Base-by-base conservation (phyloP, 202 grass and related monocot genomes). In the Sporobolus alterniflorus region DNA sequence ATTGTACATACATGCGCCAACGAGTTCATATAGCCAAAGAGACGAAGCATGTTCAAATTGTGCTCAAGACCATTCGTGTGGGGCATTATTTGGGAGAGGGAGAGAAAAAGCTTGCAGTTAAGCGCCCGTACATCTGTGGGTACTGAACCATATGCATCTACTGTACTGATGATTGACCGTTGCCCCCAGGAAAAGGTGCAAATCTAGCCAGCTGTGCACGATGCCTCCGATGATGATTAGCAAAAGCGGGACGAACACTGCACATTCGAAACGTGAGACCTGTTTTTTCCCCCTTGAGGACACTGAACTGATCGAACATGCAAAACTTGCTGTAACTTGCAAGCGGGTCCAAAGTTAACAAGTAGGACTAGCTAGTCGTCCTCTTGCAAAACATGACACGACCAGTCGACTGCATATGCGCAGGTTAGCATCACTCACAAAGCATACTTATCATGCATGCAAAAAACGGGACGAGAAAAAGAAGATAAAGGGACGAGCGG, bases 141-240 rank as follows among this genome's bases (percentile, higher is more conserved):
- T 40, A 73, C 78, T 67, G 1, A 52, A 64, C 75, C 12, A 74
- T 87, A 49, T 64, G 51, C 75, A 75, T 18, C 63, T 64, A 75
- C 75, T 54, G 80, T n/a, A n/a, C n/a, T n/a, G n/a, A 83, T 80
- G 89, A 87, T 87, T 84, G 84, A 90, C 74, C 84, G 75, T 90
- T 83, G 84, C 68, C 33, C 83, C 43, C 80, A 64, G 69, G 63
- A 79, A 82, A 87, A 84, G 69, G 46, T 75, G 69, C 51, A 87
- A 84, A 84, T 90, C 75, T 80, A 78, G 76, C 74, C 48, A 83
- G 69, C 68, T 79, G 74, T 83, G 84, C 84, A 80, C 79, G 79
- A 75, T 67, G 51, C 47, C 79, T 73, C 83, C 67, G 57, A 90
- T 83, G 83, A 69, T 74, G 67, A 51, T 67, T 50, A 83, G 63